A percentile compares a stretch with the other conserved stretches of the same genome.
These are phyloP conservation scores for Mycena citricolor DNA, from an alignment of 1,284 basidiomycete genomes.

Conservation along the genomic window DNA sequence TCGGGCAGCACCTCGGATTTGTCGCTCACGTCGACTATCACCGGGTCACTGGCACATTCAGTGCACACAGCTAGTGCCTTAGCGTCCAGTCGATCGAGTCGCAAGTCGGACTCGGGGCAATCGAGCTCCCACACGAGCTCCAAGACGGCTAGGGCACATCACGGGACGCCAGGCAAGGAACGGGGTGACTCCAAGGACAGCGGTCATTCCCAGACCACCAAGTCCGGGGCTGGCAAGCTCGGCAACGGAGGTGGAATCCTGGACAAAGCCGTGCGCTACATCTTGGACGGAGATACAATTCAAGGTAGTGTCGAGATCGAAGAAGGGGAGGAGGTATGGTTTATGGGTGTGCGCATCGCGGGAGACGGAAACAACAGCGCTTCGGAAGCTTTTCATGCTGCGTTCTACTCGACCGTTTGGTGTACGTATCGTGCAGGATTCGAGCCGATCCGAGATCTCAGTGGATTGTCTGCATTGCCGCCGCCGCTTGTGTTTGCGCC, in stretches of 20 bases:
- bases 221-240: neutral
- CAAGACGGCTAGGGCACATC: too few relatives aligned
- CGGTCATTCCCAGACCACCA: too few relatives aligned
- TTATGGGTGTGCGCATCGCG: constrained; percentile 64
- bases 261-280: constrained; percentile 78
- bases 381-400: constrained; percentile 6
- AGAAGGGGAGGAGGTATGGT: constrained; percentile 86
- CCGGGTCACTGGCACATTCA: neutral
- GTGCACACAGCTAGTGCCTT: neutral
- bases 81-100: too few relatives aligned
- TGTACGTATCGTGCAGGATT: constrained; percentile 14
- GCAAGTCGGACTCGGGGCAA: too few relatives aligned
- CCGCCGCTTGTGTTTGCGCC: neutral
- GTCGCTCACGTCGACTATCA: constrained; percentile 37
- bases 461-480: neutral
- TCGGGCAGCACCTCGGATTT: constrained; percentile 73
- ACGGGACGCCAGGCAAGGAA: too few relatives aligned
- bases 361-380: constrained; percentile 12
- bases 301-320: too few relatives aligned
- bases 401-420: constrained; percentile 11
- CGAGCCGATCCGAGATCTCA: constrained; percentile 7
- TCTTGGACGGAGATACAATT: constrained; percentile 79
- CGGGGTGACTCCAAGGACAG: too few relatives aligned
- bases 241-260: constrained; percentile 30
- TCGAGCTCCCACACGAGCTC: constrained; percentile 1